Conservation (phyloP, 768 basidiomycete species). For the Sporobolomyces roseus region DNA sequence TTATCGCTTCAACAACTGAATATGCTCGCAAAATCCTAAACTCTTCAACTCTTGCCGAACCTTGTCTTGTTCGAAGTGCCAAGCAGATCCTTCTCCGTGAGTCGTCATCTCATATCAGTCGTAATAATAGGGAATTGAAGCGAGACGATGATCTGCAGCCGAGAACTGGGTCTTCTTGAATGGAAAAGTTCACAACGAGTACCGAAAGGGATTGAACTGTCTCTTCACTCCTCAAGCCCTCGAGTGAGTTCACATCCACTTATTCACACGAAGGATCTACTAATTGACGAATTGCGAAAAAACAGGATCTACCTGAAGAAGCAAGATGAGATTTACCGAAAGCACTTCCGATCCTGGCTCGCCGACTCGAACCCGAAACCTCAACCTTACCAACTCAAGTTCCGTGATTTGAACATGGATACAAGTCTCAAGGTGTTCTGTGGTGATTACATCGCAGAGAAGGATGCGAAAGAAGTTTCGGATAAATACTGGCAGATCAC, state of each 20-base stretch:
- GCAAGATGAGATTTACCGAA: conserved; percentile 76
- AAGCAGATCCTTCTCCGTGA: conserved; percentile 70
- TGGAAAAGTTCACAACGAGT: conserved; percentile 88
- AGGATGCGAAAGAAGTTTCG: conserved; percentile 72
- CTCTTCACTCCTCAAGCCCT: conserved; percentile 94
- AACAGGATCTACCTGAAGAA: conserved; percentile 73
- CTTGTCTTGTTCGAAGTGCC: conserved; percentile 86
- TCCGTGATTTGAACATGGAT: conserved; percentile 93
- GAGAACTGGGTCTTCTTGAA: conserved; percentile 77
- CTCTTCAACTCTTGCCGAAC: conserved; percentile 85
- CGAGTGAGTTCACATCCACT: too few species aligned
- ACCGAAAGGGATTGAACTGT: conserved; percentile 80
- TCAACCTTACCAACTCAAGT: conserved; percentile 69
- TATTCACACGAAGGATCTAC: too few species aligned
- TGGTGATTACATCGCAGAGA: conserved; percentile 78
- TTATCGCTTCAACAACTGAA: conserved; percentile 92
- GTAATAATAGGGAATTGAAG: not conserved
- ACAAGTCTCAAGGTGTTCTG: conserved; percentile 95
- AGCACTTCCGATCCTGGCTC: conserved; percentile 72
- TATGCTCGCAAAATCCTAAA: conserved; percentile 93
- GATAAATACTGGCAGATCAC: conserved; percentile 97
- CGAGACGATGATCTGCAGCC: not conserved
- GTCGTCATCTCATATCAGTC: not conserved
- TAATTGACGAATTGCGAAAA: too few species aligned
- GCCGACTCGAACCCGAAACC: conserved; percentile 53